Evolutionary conservation across 495 filamentous ascomycete genomes (phyloP).

Genomic region (Halenospora varia): DNA sequence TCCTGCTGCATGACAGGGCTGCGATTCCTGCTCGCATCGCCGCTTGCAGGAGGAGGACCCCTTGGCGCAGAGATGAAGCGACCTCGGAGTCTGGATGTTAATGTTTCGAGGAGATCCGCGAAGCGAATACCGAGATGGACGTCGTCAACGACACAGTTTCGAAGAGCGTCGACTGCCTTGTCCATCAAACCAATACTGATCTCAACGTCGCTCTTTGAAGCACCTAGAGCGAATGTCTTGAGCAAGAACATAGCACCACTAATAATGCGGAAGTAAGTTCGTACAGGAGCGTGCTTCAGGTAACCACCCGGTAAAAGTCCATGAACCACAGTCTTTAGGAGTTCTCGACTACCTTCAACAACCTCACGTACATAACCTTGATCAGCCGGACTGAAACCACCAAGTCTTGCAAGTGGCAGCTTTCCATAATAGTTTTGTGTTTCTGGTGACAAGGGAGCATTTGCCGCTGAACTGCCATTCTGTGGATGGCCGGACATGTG

Average conservation of each 20-base stretch:
- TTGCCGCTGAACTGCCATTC: neutral
- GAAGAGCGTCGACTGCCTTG: conserved; percentile 70
- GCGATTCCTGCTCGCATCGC: conserved; percentile 7
- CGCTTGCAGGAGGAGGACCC: conserved; percentile 8
- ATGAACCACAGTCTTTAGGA: conserved; percentile 78
- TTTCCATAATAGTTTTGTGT: conserved; percentile 54
- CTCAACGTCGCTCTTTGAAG: conserved; percentile 81
- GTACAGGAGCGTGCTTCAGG: conserved; percentile 86
- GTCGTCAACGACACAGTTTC: conserved; percentile 87
- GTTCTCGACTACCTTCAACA: conserved; percentile 78
- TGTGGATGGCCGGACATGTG: conserved; percentile 14
- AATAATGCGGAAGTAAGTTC: conserved; percentile 92
- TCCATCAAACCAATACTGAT: conserved; percentile 79
- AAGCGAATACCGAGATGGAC: conserved; percentile 94
- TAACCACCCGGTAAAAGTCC: conserved; percentile 76
- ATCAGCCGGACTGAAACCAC: conserved; percentile 53
- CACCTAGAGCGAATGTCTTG: conserved; percentile 88
- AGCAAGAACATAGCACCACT: conserved; percentile 94
- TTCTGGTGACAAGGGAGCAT: conserved; percentile 43
- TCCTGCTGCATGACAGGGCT: conserved; percentile 21
- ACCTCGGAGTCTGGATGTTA: conserved; percentile 69
- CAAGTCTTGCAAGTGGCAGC: conserved; percentile 50
- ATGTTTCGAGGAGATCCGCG: conserved; percentile 81
- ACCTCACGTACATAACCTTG: conserved; percentile 84
- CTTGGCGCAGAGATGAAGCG: conserved; percentile 64